A percentile compares a stretch with the other conserved stretches of the same genome.
phyloP scores from a whole-genome alignment of 495 filamentous ascomycete genomes.

The Penicillium antarcticum region DNA sequence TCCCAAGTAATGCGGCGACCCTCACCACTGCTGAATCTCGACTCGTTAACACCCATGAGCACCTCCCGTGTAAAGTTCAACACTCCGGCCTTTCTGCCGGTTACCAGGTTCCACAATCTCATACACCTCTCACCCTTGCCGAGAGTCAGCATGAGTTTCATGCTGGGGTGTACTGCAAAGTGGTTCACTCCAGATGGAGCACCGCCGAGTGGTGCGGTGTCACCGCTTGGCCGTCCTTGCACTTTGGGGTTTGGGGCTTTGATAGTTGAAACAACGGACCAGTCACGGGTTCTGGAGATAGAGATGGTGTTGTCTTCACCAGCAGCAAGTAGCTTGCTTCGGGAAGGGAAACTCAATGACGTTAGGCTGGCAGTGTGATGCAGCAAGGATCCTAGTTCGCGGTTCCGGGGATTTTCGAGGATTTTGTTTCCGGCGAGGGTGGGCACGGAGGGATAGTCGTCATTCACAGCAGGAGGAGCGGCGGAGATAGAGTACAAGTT shows the following conservation, averaged over 20 bases:
- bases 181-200: slow-evolving; percentile 90
- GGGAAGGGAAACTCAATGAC: slow-evolving; percentile 74
- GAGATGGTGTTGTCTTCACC: slow-evolving; percentile 87
- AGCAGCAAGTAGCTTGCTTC: slow-evolving; percentile 79
- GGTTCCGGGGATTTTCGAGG: slow-evolving; percentile 79
- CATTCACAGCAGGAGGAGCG: slow-evolving; percentile 48
- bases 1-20: slow-evolving; percentile 85
- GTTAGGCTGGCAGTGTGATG: slow-evolving; percentile 83
- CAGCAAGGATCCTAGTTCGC: slow-evolving; percentile 79
- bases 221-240: slow-evolving; percentile 79
- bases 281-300: slow-evolving; percentile 82
- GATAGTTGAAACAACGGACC: slow-evolving; percentile 83
- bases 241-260: slow-evolving; percentile 85
- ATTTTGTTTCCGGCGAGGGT: slow-evolving; percentile 65
- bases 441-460: slow-evolving; percentile 49
- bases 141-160: slow-evolving; percentile 93
- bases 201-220: slow-evolving; percentile 80
- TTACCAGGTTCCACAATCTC: slow-evolving; percentile 95
- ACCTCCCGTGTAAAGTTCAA: slow-evolving; percentile 73
- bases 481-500: slow-evolving; percentile 91
- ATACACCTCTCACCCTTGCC: slow-evolving; percentile 84
- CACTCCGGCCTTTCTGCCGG: slow-evolving; percentile 90
- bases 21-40: slow-evolving; percentile 74
- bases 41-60: slow-evolving; percentile 68
- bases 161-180: slow-evolving; percentile 91